Conservation (phyloP, 2,329 filamentous ascomycete genomes). For the Apiospora marii region DNA sequence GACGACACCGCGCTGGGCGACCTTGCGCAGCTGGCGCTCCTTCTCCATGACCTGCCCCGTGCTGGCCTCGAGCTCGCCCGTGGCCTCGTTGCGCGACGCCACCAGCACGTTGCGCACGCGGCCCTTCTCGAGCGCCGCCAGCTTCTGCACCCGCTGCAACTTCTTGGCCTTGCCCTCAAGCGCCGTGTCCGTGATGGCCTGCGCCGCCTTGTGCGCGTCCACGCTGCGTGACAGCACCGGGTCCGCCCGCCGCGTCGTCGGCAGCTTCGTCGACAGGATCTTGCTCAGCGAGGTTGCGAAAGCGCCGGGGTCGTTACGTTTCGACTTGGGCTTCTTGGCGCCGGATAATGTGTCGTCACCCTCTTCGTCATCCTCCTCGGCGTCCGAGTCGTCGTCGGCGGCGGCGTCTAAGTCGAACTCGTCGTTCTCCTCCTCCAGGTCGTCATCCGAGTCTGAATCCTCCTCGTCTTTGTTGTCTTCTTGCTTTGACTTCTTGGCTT, state of each 20-base stretch:
- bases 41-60: constrained; percentile 68
- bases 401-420: constrained; percentile 46
- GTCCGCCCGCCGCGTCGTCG: constrained; percentile 81
- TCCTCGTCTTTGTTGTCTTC: constrained; percentile 36
- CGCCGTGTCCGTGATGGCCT: constrained; percentile 75
- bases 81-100: constrained; percentile 62
- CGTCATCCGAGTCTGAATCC: constrained; percentile 33
- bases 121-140: constrained; percentile 81
- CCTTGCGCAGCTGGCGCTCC: constrained; percentile 84
- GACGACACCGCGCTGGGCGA: constrained; percentile 90
- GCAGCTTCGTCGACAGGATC: constrained; percentile 89
- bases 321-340: constrained; percentile 62
- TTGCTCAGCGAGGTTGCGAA: constrained; percentile 95
- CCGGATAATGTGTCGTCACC: constrained; percentile 42
- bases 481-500: constrained; percentile 29
- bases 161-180: constrained; percentile 83
- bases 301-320: constrained; percentile 89
- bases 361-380: constrained; percentile 45
- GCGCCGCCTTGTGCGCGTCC: constrained; percentile 74
- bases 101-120: constrained; percentile 86
- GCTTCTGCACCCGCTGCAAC: constrained; percentile 82
- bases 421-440: constrained; percentile 39
- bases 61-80: constrained; percentile 50
- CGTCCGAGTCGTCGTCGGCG: constrained; percentile 51
- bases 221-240: constrained; percentile 89